Conservation (phyloP, 179 eudicot species). For the Drosera spatulata region DNA sequence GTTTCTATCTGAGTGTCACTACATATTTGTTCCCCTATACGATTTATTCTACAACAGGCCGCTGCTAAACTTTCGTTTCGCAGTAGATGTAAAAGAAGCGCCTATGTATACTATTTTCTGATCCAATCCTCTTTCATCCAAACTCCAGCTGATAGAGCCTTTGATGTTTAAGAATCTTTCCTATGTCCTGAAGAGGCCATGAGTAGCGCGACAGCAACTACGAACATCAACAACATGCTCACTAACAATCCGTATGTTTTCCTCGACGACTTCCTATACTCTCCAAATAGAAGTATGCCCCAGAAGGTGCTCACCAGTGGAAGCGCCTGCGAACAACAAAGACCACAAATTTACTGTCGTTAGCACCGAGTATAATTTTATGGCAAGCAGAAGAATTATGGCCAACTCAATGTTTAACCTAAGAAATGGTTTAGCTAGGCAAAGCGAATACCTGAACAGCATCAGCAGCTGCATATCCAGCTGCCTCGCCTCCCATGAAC, state of each 20-base stretch:
- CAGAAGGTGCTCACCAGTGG: conserved; percentile 89
- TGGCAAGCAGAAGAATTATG: too few species aligned
- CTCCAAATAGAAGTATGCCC: conserved; percentile 80
- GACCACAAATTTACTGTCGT: too few species aligned
- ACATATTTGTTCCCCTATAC: too few species aligned
- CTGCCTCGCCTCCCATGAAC: conserved; percentile 98
- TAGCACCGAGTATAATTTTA: too few species aligned
- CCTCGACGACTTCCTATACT: conserved; percentile 66
- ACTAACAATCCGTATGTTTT: conserved; percentile 43
- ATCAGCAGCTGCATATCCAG: conserved; percentile 97
- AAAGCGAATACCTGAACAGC: conserved; percentile 67
- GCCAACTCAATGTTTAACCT: neutral
- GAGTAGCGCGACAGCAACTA: conserved; percentile 64
- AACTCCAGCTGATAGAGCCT: too few species aligned
- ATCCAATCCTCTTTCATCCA: too few species aligned
- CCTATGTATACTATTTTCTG: too few species aligned
- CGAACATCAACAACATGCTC: conserved; percentile 67
- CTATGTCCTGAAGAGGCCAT: conserved; percentile 59
- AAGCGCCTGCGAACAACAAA: conserved; percentile 40
- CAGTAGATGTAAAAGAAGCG: too few species aligned
- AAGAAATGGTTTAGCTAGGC: too few species aligned
- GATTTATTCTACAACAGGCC: too few species aligned
- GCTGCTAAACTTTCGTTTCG: too few species aligned
- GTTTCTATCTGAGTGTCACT: too few species aligned
- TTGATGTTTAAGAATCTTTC: conserved; percentile 2